phyloP scores from a whole-genome alignment of 139 green algal species.

The Ulvella scutata region DNA sequence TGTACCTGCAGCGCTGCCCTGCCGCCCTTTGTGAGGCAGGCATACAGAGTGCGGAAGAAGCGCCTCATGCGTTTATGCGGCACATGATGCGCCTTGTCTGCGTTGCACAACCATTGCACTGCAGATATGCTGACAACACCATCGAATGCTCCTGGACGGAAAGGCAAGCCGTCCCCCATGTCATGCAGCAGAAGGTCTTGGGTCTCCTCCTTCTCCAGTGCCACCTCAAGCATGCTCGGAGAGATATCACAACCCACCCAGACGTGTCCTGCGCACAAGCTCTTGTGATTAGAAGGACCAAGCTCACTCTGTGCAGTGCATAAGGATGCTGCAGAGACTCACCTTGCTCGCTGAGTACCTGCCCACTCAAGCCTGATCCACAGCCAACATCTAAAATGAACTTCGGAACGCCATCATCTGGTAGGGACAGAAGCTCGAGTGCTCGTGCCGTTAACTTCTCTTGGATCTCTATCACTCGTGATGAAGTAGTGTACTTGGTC shows the following conservation, averaged over 20 bases:
- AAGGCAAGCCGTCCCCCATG: conserved; percentile 64
- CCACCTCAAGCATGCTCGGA: conserved; percentile 62
- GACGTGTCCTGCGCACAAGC: conserved; percentile 31
- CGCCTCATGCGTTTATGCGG: conserved; percentile 57
- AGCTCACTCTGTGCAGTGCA: neutral
- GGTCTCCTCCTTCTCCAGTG: conserved; percentile 37
- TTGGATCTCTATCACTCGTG: conserved; percentile 45
- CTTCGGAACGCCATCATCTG: conserved; percentile 52
- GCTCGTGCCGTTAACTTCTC: conserved; percentile 63
- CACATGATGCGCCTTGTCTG: conserved; percentile 59
- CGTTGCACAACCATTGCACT: conserved; percentile 93
- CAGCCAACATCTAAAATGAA: conserved; percentile 93
- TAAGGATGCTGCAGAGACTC: neutral
- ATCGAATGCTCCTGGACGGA: conserved; percentile 52
- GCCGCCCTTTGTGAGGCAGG: conserved; percentile 50
- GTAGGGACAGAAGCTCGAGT: conserved; percentile 86
- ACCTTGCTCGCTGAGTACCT: conserved; percentile 35
- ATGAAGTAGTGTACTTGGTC: conserved; percentile 89
- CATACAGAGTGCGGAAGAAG: conserved; percentile 87
- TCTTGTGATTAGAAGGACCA: neutral
- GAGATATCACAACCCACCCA: conserved; percentile 88
- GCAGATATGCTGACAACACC: conserved; percentile 65
- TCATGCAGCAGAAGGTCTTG: conserved; percentile 54
- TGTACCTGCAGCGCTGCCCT: conserved; percentile 69
- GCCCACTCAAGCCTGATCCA: conserved; percentile 73